Evolutionary conservation across 805 yeast species (phyloP).

Genomic region (Torulaspora quercuum): DNA sequence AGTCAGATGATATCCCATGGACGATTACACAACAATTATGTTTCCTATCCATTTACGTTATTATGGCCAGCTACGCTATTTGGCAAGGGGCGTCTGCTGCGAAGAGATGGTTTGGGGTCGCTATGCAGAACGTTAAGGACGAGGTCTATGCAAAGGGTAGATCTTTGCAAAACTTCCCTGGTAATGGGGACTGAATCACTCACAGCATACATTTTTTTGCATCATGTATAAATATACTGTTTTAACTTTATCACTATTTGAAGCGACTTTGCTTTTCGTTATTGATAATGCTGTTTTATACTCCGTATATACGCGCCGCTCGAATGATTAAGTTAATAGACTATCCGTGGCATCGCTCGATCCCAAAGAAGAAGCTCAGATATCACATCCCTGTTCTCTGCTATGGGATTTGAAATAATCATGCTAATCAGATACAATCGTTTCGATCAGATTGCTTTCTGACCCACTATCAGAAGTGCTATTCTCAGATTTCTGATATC

Average conservation of each 20-base stretch:
- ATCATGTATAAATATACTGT: conserved; percentile 5
- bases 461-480: too few relatives aligned
- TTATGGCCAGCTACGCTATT: conserved; percentile 9
- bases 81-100: conserved; percentile 7
- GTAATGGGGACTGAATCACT: conserved; percentile 6
- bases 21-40: conserved; percentile 21
- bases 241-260: conserved; percentile 1
- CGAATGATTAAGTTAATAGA: too few relatives aligned
- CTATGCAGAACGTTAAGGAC: conserved; percentile 47
- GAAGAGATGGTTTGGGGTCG: conserved; percentile 26
- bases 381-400: too few relatives aligned
- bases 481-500: too few relatives aligned
- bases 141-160: conserved; percentile 57
- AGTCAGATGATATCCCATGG: conserved; percentile 19
- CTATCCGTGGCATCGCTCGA: too few relatives aligned
- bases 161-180: conserved; percentile 44
- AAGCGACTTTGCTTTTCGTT: background rate
- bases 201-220: conserved; percentile 6
- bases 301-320: too few relatives aligned
- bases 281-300: too few relatives aligned
- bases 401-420: too few relatives aligned
- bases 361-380: too few relatives aligned
- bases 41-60: conserved; percentile 13
- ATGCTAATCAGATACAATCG: conserved; percentile 1
- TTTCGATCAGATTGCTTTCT: too few relatives aligned